Evolutionary conservation across 176 grass and related monocot species (phyloP), one percentile per base, ranked within the genome.

Genomic region (Hsuehochloa calcarea): DNA sequence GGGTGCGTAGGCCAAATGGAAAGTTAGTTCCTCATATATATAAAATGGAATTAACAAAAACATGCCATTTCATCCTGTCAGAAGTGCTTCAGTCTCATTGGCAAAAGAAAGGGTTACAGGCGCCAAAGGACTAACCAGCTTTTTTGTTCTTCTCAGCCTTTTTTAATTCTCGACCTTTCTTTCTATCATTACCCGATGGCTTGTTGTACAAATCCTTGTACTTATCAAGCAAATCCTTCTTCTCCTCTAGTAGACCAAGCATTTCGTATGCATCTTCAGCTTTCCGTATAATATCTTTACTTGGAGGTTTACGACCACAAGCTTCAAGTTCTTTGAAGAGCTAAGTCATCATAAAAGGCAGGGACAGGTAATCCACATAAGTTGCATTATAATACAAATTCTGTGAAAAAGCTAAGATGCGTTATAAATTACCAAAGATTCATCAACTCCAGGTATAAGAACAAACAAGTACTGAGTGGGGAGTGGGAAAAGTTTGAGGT

Each of bases 231-330:
- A 95, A 75, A 44, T 61, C 77, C 13, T 91, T 88, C 56, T 97
- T 97, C 55, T 97, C 87, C 80, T 93, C 90, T 72, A 75, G 46
- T 88, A 92, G 66, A 56, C 91, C 95, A 84, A 97, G 92, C 68
- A 93, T 80, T 69, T 95, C 89, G 50, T 95, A 97, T 69, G 95
- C 87, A 89, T 93, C 92, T 85, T 88, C 93, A 77, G 93, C 92
- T 86, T 93, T 97, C 44, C 76, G 75, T 49, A 97, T 45, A 84
- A 95, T 85, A 81, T 84, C 92, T 88, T 87, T 95, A 74, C 70
- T 88, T 29, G 75, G 85, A 78, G 87, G 83, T 78, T 90, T 95
- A 35, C 92, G 90, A 51, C 83, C 91, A 87, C 85, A 91, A 56
- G 86, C 85, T 86, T 97, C 95, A 72, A 97, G 82, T 67, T 65